These are phyloP conservation scores for Fibroporia radiculosa DNA, from an alignment of 768 basidiomycete species.

Conservation along the genomic window DNA sequence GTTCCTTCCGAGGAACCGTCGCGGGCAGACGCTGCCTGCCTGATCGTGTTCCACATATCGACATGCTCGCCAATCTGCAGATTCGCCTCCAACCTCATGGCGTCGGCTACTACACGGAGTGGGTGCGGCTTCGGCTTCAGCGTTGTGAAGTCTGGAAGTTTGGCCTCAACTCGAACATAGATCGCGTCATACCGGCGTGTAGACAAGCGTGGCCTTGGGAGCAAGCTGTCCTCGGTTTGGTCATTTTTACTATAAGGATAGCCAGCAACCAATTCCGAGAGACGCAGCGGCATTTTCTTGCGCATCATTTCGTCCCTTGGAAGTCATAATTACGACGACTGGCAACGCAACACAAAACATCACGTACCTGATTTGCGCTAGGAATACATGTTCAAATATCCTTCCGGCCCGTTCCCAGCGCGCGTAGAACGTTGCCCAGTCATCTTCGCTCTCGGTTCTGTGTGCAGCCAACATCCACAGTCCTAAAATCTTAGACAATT, in stretches of 20 bases:
- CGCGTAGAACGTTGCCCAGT: slow-evolving; percentile 59
- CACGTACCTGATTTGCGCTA: slow-evolving; percentile 60
- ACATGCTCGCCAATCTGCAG: slow-evolving; percentile 27
- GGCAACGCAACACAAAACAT: not conserved
- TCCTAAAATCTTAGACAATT: slow-evolving; percentile 64
- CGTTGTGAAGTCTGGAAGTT: slow-evolving; percentile 29
- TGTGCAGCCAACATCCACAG: slow-evolving; percentile 59
- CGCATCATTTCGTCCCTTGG: slow-evolving; percentile 49
- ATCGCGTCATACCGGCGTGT: slow-evolving; percentile 59
- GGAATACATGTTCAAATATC: slow-evolving; percentile 69
- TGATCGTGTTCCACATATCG: slow-evolving; percentile 50
- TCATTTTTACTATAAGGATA: slow-evolving; percentile 52
- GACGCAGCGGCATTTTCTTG: slow-evolving; percentile 57
- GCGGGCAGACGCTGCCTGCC: slow-evolving; percentile 23
- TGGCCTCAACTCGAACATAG: slow-evolving; percentile 56
- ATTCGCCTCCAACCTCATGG: slow-evolving; percentile 38
- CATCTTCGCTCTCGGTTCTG: slow-evolving; percentile 41
- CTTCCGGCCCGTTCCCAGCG: slow-evolving; percentile 72
- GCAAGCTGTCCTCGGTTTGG: slow-evolving; percentile 32
- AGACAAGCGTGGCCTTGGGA: slow-evolving; percentile 60
- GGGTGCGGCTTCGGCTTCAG: slow-evolving; percentile 41
- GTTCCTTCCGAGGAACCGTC: slow-evolving; percentile 5
- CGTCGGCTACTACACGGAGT: slow-evolving; percentile 53
- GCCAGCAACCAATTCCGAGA: slow-evolving; percentile 58
- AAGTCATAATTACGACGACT: not conserved